Conservation (phyloP, 2,329 filamentous ascomycete species). For the Venturia asperata region DNA sequence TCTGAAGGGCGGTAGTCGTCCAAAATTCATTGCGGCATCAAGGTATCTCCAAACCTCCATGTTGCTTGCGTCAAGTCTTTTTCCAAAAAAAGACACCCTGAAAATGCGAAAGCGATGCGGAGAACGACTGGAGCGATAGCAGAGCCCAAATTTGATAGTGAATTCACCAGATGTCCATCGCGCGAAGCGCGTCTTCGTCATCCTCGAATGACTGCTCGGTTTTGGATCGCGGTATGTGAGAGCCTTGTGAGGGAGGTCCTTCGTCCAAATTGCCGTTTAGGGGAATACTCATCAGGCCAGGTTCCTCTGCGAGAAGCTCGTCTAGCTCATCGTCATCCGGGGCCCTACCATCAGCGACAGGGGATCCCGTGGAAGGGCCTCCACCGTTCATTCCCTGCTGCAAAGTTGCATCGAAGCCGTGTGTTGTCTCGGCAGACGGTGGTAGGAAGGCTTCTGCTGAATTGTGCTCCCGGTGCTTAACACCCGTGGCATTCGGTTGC, state of each 20-base stretch:
- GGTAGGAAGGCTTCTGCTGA: conserved; percentile 7
- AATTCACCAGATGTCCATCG: conserved; percentile 15
- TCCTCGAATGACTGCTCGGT: conserved; percentile 18
- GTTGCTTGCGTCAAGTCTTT: background rate
- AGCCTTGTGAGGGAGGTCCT: conserved; percentile 1
- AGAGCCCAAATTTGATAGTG: background rate
- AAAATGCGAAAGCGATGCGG: background rate
- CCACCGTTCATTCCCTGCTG: conserved; percentile 22
- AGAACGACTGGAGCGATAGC: background rate
- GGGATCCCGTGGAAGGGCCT: conserved; percentile 22
- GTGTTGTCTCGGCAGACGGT: background rate
- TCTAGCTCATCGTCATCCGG: conserved; percentile 49
- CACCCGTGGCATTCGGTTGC: background rate
- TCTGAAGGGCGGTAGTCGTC: background rate
- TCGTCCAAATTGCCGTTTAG: conserved; percentile 4
- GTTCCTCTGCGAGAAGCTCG: conserved; percentile 46
- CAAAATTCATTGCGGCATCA: background rate
- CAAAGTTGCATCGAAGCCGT: conserved; percentile 15
- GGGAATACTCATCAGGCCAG: conserved; percentile 20
- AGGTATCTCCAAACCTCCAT: background rate
- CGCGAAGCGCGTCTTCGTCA: conserved; percentile 18
- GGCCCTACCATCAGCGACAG: conserved; percentile 31
- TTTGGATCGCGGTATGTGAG: background rate
- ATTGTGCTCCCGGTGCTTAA: conserved; percentile 7
- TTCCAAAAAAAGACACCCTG: background rate